These are phyloP conservation scores for Trichophyton benhamiae DNA, from an alignment of 2,329 filamentous ascomycete genomes.

Conservation along the genomic window DNA sequence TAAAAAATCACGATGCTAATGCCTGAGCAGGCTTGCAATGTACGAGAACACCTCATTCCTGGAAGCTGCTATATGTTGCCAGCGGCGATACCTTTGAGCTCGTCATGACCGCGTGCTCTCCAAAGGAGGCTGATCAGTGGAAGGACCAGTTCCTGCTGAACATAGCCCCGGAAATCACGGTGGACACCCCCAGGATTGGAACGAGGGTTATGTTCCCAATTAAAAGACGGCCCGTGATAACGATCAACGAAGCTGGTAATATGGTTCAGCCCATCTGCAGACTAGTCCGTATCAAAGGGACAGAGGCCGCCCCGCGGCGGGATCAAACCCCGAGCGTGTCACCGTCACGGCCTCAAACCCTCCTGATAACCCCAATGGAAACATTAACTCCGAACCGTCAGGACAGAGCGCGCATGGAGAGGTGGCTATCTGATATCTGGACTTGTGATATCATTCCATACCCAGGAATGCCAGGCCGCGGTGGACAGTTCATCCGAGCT, in stretches of 20 bases:
- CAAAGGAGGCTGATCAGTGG: slow-evolving; percentile 71
- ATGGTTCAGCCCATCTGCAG: slow-evolving; percentile 5
- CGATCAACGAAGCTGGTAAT: slow-evolving; percentile 48
- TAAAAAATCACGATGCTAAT: not conserved
- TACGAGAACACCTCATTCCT: slow-evolving; percentile 72
- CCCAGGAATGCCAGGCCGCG: slow-evolving; percentile 61
- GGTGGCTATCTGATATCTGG: slow-evolving; percentile 65
- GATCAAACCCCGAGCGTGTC: slow-evolving; percentile 8
- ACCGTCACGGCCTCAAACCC: slow-evolving; percentile 45
- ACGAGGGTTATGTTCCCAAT: slow-evolving; percentile 7
- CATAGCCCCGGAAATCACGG: slow-evolving; percentile 34
- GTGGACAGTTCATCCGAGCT: slow-evolving; percentile 59
- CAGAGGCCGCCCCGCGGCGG: slow-evolving; percentile 8
- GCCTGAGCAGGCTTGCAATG: slow-evolving; percentile 61
- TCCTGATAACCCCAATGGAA: slow-evolving; percentile 51
- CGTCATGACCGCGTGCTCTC: slow-evolving; percentile 73
- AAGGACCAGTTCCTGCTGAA: slow-evolving; percentile 50
- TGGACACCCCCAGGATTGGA: slow-evolving; percentile 14
- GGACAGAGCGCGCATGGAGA: slow-evolving; percentile 67
- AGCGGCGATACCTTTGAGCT: slow-evolving; percentile 69
- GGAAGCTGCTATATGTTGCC: slow-evolving; percentile 80
- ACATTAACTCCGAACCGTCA: slow-evolving; percentile 61
- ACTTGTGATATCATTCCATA: slow-evolving; percentile 68
- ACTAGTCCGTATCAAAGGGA: slow-evolving; percentile 14
- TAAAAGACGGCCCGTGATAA: slow-evolving; percentile 45